phyloP scores from a whole-genome alignment of 345 rosid species.

The Dipteronia dyeriana region DNA sequence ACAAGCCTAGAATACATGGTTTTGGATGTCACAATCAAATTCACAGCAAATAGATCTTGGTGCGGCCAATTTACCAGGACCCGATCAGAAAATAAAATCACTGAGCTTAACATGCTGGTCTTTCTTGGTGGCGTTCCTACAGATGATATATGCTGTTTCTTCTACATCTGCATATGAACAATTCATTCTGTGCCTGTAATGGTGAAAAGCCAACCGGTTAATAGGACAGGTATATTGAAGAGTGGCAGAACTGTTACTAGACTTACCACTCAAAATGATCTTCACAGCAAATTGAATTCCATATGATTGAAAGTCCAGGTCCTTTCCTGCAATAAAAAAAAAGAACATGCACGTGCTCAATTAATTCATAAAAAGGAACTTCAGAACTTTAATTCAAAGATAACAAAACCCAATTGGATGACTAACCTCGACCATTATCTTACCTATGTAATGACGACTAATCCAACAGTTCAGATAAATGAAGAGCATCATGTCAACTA shows the following conservation, averaged over 20 bases:
- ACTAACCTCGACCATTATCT: background rate
- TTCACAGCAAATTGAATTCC: conserved; percentile 71
- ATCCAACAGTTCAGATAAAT: background rate
- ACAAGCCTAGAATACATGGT: background rate
- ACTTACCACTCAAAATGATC: conserved; percentile 71
- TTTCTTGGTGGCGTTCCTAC: conserved; percentile 22
- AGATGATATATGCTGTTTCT: conserved; percentile 43
- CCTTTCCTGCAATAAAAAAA: conserved; percentile 44
- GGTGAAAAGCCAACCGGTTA: background rate
- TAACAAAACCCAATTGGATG: background rate
- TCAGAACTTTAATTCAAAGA: background rate
- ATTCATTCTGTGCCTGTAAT: conserved; percentile 69
- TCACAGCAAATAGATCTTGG: background rate
- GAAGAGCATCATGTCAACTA: background rate
- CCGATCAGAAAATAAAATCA: conserved; percentile 59
- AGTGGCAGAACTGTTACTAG: background rate
- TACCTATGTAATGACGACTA: background rate
- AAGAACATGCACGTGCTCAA: background rate
- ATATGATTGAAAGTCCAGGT: conserved; percentile 52
- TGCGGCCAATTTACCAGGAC: background rate
- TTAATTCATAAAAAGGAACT: background rate
- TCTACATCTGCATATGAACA: conserved; percentile 53
- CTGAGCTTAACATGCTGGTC: conserved; percentile 43
- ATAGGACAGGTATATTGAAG: background rate
- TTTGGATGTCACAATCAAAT: background rate